Conservation (phyloP, 176 grass and related monocot genomes). For the Metroxylon sagu region DNA sequence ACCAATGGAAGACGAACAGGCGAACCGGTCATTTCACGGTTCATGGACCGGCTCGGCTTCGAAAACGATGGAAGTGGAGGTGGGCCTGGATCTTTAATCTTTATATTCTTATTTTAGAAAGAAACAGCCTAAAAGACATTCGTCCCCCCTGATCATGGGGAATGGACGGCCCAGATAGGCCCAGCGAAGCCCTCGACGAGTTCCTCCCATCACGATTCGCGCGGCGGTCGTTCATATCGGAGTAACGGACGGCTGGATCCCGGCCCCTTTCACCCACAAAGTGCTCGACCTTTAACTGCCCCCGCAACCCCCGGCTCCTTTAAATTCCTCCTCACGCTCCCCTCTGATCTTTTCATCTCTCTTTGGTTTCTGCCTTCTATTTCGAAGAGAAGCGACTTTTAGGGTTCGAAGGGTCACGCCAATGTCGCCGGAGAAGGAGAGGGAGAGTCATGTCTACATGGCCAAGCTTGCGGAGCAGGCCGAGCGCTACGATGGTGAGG, state of each 20-base stretch:
- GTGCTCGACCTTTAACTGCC: background rate
- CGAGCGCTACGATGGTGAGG: conserved; percentile 31
- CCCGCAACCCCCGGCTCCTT: background rate
- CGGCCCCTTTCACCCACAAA: background rate
- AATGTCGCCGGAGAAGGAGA: conserved; percentile 15
- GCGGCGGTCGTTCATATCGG: background rate
- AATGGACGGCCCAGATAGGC: too few species aligned
- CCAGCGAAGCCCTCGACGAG: too few species aligned
- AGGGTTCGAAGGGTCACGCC: background rate
- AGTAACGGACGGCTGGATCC: conserved; percentile 1
- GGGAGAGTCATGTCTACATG: conserved; percentile 23
- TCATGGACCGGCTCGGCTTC: too few species aligned
- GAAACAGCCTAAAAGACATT: too few species aligned
- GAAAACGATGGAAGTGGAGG: too few species aligned
- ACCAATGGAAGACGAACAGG: too few species aligned
- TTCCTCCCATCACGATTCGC: conserved; percentile 5
- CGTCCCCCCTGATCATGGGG: too few species aligned
- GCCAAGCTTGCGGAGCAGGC: conserved; percentile 34
- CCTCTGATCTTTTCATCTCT: conserved; percentile 27
- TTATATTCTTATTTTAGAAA: too few species aligned
- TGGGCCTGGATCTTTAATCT: too few species aligned
- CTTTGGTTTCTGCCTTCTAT: background rate
- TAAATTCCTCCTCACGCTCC: conserved; percentile 6
- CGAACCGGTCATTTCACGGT: too few species aligned
- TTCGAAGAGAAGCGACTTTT: background rate